Conservation (phyloP, 2,329 filamentous ascomycete genomes). For the Xylariales sp. region DNA sequence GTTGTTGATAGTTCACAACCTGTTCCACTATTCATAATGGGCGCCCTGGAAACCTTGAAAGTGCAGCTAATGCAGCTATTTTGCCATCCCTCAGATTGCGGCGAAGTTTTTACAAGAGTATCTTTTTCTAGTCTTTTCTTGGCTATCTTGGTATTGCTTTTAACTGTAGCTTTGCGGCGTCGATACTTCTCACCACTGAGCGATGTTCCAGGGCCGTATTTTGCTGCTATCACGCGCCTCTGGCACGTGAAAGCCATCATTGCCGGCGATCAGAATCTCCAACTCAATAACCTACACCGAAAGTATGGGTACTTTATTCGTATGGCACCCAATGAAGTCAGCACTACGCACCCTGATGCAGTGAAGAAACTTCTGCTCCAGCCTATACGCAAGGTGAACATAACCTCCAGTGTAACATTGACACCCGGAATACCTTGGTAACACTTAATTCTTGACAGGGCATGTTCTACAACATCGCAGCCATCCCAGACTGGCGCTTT, state of each 20-base stretch:
- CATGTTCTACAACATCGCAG: conserved; percentile 8
- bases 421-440: too few relatives aligned
- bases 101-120: too few relatives aligned
- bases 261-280: conserved; percentile 1
- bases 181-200: conserved; percentile 2
- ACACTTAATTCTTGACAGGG: conserved; percentile 1
- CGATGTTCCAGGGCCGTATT: conserved; percentile 3
- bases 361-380: not conserved
- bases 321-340: conserved; percentile 4
- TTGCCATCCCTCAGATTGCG: too few relatives aligned
- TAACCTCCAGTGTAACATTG: not conserved
- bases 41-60: too few relatives aligned
- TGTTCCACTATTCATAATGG: too few relatives aligned
- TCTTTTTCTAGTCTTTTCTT: too few relatives aligned
- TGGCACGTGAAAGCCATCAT: not conserved
- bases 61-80: too few relatives aligned
- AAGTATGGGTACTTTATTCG: conserved; percentile 2
- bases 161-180: too few relatives aligned
- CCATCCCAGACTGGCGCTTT: conserved; percentile 5
- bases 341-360: not conserved
- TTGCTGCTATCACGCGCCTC: conserved; percentile 2
- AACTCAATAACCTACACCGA: not conserved
- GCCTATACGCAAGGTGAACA: conserved; percentile 3
- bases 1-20: too few relatives aligned
- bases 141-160: too few relatives aligned